These are phyloP conservation scores for Brassica carinata DNA, from an alignment of 345 rosid genomes.

Conservation along the genomic window DNA sequence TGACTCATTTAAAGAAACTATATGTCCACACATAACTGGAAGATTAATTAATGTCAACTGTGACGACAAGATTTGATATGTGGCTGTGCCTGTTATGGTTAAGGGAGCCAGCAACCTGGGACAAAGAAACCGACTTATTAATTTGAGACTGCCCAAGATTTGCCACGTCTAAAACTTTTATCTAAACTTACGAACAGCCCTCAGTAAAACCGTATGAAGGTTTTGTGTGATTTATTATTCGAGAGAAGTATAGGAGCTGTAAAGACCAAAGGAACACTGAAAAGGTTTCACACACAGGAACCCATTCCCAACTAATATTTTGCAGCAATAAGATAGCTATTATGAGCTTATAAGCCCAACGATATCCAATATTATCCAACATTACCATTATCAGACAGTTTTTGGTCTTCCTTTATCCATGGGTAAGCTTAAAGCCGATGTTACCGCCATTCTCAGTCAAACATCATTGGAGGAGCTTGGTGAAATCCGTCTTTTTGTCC, in stretches of 20 bases:
- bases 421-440: neutral
- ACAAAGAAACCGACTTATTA: neutral
- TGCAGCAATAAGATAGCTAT: neutral
- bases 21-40: neutral
- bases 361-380: neutral
- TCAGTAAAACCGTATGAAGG: neutral
- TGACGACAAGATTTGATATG: neutral
- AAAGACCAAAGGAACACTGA: neutral
- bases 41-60: neutral
- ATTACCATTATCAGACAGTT: neutral
- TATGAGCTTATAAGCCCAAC: neutral
- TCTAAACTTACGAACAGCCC: neutral
- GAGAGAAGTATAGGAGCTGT: neutral
- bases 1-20: neutral
- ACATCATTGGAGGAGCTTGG: constrained; percentile 26
- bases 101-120: neutral
- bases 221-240: neutral
- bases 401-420: neutral
- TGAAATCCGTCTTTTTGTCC: constrained; percentile 66
- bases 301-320: neutral
- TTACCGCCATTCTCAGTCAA: neutral
- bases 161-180: neutral
- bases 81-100: neutral
- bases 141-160: neutral
- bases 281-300: neutral